Base-by-base conservation (phyloP, 208 protist genomes). In the Leishmania tropica region DNA sequence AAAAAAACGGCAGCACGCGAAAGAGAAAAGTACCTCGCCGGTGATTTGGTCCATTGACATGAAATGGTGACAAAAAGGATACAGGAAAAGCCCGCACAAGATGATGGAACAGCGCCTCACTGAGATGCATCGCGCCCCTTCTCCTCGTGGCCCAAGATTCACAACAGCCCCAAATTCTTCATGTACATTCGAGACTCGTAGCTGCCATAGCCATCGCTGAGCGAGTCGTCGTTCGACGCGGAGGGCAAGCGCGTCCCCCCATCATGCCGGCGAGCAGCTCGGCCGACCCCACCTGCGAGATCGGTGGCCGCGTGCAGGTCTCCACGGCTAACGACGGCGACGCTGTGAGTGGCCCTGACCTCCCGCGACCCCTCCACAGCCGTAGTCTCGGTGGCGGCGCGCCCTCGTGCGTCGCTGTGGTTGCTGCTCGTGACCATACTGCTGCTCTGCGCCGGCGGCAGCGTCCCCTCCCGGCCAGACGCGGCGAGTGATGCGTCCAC, bases 111-210 rank as follows among this genome's bases (percentile, higher is more conserved):
- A 35, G 5, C 31, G 24, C 51, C 56, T 75, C 53, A 80, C 53
- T n/a, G 28, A 37, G 35, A 45, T 47, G 40, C 37, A 21, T 72
- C 24, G 40, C 62, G 7, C 17, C 6, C 28, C 24, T 7, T 60
- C 8, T 11, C 56, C 56, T 0, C 24, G 47, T 5, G 45, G 45
- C 70, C 70, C 51, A 11, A 37, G 21, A 35, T 37, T 65, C 82
- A 93, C 48, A 95, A 76, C 19, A 97, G 87, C 37, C 93, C 93
- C 15, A 95, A 83, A 21, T 74, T 90, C 79, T 94, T 93, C 75
- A 97, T 88, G 83, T 97, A 97, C 79, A 96, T 87, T 47, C 89
- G 87, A 3, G 92, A 94, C 76, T 97, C 95, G 64, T 97, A 96
- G 81, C 95, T 97, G 40, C 92, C 92, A 79, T 95, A 96, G 28